Percentiles rank a stretch among this genome's conserved stretches.
Evolutionary conservation across 768 basidiomycete genomes (phyloP).

Genomic region (Leucosporidium creatinivorum): DNA sequence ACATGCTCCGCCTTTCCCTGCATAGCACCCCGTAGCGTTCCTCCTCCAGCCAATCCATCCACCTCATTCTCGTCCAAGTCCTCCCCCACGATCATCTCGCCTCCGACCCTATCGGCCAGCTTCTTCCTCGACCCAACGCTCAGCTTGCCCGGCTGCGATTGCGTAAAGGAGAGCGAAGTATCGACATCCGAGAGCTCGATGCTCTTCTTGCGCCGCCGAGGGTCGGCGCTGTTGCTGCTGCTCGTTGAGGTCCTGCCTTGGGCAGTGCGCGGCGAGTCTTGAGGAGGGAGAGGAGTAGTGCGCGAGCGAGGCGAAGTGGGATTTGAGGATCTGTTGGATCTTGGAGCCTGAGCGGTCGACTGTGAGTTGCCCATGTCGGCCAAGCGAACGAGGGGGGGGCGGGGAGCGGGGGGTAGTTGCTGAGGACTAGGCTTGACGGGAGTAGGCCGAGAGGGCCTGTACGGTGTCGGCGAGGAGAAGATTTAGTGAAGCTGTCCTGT

Average conservation of each 20-base stretch:
- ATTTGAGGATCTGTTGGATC: not conserved
- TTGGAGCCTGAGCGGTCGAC: constrained; percentile 1
- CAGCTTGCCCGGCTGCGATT: constrained; percentile 1
- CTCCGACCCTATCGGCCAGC: constrained; percentile 1
- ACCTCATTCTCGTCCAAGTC: constrained; percentile 1
- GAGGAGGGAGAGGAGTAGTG: not conserved
- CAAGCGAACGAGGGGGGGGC: not conserved
- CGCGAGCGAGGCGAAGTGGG: constrained; percentile 3
- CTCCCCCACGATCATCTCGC: constrained; percentile 13
- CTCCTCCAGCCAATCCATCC: constrained; percentile 4
- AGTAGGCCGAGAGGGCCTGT: no score
- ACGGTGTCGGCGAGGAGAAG: no score
- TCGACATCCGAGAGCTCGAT: constrained; percentile 20
- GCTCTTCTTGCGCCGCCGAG: not conserved
- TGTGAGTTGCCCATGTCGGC: constrained; percentile 9
- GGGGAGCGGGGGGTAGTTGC: no score
- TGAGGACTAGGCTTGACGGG: no score
- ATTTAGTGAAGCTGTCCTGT: no score
- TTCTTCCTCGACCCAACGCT: constrained; percentile 4
- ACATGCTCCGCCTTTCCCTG: constrained; percentile 35
- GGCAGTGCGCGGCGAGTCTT: not conserved
- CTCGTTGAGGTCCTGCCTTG: not conserved
- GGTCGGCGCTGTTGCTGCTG: not conserved
- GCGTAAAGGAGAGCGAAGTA: not conserved
- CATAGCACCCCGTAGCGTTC: constrained; percentile 27